Percentiles rank a stretch among this genome's conserved stretches.
Conservation (phyloP, 2,329 filamentous ascomycete species). For the Aspergillus sclerotialis region DNA sequence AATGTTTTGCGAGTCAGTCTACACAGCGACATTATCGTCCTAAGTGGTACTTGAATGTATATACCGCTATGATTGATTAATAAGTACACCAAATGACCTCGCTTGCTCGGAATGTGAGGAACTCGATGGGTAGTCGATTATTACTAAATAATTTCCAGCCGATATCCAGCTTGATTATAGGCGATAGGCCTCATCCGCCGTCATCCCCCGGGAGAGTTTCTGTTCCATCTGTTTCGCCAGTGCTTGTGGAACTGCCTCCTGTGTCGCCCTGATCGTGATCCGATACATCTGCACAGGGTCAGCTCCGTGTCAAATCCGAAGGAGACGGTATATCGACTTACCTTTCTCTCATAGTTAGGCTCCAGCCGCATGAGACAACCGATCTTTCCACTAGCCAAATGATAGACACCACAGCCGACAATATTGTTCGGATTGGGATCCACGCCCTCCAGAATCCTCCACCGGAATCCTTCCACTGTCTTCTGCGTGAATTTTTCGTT, state of each 20-base stretch:
- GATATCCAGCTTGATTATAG: background rate
- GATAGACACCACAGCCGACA: constrained; percentile 79
- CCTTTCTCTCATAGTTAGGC: constrained; percentile 86
- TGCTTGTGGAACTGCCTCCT: constrained; percentile 75
- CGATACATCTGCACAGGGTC: constrained; percentile 73
- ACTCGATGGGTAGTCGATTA: background rate
- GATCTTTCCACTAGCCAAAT: constrained; percentile 75
- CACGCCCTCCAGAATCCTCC: constrained; percentile 76
- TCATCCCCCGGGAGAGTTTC: constrained; percentile 54
- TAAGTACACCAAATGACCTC: constrained; percentile 1
- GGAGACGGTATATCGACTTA: constrained; percentile 41
- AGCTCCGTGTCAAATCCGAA: background rate
- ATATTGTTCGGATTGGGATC: constrained; percentile 92
- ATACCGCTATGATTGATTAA: background rate
- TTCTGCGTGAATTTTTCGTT: constrained; percentile 64
- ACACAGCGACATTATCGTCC: constrained; percentile 2
- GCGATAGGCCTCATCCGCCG: constrained; percentile 10
- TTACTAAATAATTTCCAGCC: background rate
- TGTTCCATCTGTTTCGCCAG: constrained; percentile 84
- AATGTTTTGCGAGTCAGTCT: no score
- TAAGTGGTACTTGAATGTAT: background rate
- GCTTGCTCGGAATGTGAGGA: background rate
- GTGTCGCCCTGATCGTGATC: constrained; percentile 86
- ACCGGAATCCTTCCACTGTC: constrained; percentile 77
- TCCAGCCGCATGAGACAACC: constrained; percentile 89